These are phyloP conservation scores for Salix suchowensis DNA, from an alignment of 345 rosid genomes.

Conservation along the genomic window DNA sequence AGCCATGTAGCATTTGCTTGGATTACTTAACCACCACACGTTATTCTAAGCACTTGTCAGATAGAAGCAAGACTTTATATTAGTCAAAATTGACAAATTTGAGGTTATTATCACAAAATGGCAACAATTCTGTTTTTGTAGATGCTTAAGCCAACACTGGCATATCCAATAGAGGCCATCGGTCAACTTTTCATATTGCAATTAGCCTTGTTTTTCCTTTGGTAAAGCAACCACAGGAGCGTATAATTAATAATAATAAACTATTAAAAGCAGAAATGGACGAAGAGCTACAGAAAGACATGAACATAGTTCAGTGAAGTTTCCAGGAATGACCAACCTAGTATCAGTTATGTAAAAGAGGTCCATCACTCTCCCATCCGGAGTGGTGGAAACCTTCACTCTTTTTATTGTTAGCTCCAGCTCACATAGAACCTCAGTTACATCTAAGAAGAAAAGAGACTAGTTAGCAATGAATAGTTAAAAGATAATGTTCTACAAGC, in stretches of 20 bases:
- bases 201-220: background rate
- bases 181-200: background rate
- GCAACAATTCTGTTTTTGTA: background rate
- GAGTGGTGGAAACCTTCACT: slow-evolving; percentile 64
- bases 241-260: background rate
- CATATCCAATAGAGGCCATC: background rate
- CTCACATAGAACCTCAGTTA: slow-evolving; percentile 59
- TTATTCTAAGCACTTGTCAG: too few relatives aligned
- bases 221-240: background rate
- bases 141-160: background rate
- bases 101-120: too few relatives aligned
- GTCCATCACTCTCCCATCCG: slow-evolving; percentile 69
- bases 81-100: too few relatives aligned
- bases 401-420: slow-evolving; percentile 60
- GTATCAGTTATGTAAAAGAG: slow-evolving; percentile 66
- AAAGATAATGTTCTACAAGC: background rate
- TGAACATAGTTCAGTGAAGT: background rate
- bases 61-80: background rate
- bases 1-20: too few relatives aligned
- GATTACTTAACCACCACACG: too few relatives aligned
- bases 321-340: slow-evolving; percentile 39
- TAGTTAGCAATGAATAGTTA: background rate
- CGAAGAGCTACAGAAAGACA: background rate
- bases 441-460: slow-evolving; percentile 32
- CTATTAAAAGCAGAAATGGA: background rate